phyloP scores from a whole-genome alignment of 2,329 filamentous ascomycete genomes.

The Aureobasidium sp. region DNA sequence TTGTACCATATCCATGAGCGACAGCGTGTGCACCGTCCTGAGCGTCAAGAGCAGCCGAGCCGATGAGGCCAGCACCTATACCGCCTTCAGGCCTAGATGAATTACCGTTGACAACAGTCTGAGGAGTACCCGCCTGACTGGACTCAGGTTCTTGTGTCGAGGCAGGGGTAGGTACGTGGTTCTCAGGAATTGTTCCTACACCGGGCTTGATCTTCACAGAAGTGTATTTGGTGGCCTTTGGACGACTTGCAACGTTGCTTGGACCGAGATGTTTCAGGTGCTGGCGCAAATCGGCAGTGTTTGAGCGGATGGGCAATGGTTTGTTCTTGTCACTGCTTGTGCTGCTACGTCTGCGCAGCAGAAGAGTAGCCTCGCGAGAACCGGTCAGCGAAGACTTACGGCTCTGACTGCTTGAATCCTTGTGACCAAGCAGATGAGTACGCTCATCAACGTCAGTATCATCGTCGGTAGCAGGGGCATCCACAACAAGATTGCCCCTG shows the following conservation, averaged over 20 bases:
- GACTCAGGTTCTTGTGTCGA: slow-evolving; percentile 6
- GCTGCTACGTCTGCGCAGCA: slow-evolving; percentile 41
- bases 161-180: slow-evolving; percentile 8
- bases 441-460: slow-evolving; percentile 20
- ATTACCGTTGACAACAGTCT: slow-evolving; percentile 5
- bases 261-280: slow-evolving; percentile 58
- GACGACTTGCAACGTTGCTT: slow-evolving; percentile 54
- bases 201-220: slow-evolving; percentile 61
- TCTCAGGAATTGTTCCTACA: slow-evolving; percentile 36
- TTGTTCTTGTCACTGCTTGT: slow-evolving; percentile 26
- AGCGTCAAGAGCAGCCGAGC: slow-evolving; percentile 49
- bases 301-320: slow-evolving; percentile 37
- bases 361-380: slow-evolving; percentile 31
- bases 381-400: slow-evolving; percentile 10
- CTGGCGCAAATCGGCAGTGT: slow-evolving; percentile 49
- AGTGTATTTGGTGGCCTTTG: slow-evolving; percentile 54
- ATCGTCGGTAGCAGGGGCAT: slow-evolving; percentile 20
- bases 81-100: slow-evolving; percentile 42
- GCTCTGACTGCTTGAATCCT: slow-evolving; percentile 1
- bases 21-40: slow-evolving; percentile 61
- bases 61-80: slow-evolving; percentile 48
- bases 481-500: slow-evolving; percentile 18
- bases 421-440: slow-evolving; percentile 1
- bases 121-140: not conserved
- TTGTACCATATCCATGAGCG: slow-evolving; percentile 38